Evolutionary conservation across 176 grass and related monocot genomes (phyloP), one percentile per base, ranked within the genome.

Genomic region (Oryza glaberrima): DNA sequence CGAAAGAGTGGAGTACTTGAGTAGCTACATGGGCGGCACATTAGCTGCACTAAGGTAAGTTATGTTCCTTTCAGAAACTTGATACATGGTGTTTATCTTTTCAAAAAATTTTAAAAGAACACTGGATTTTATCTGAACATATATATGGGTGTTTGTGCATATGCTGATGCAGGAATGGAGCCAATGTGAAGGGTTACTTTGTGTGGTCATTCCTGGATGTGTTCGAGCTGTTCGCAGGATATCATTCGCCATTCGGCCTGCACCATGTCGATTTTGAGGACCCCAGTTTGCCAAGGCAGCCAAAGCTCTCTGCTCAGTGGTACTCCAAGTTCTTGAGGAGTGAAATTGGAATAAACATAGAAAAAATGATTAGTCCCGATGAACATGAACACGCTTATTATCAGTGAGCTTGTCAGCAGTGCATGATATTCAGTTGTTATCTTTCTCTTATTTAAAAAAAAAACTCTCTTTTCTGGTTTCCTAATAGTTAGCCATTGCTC

Each of bases 151-250:
- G n/a, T 13, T 43, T 2, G 35, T 35, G 4, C 3, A 30, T 19
- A 20, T 34, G 19, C 9, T 17, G 32, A 7, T 65, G 19, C 60
- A 94, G 92, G 84, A 87, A 90, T 35, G 84, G 89, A 77, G 81
- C 89, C 47, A 87, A 94, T 34, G 87, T 83, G 22, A 94, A 82
- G 67, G 92, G 89, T 23, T 94, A 89, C 77, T 92, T 94, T 54
- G 92, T 94, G 67, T 94, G 92, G 92, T 87, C 92, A 72, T 91
- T 94, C 43, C 0, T 94, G 16, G 92, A 94, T 47, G 84, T 87
- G 4, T 94, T 90, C 40, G 92, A 94, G 69, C 80, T 94, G 3
- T 20, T 92, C 6, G 66, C 74, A 36, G 92, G 92, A 19, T 87
- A 90, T 84, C n/a, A 51, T 11, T 46, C 32, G 2, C 22, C 13